Conservation (phyloP, 805 yeast species). For the Pichia paraexigua region DNA sequence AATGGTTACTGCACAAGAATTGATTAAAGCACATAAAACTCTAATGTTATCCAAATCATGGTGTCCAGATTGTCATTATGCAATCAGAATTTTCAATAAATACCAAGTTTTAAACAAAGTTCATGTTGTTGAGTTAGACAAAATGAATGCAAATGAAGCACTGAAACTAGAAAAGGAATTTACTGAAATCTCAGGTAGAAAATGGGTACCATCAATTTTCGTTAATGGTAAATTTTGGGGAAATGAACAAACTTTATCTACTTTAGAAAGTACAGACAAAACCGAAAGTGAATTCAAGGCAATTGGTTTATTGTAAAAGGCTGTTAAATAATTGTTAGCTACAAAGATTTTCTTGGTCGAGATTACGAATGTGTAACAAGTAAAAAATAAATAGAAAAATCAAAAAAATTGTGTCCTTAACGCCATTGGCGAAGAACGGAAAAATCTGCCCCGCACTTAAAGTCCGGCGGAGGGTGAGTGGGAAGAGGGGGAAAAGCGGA, state of each 20-base stretch:
- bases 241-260: slow-evolving; percentile 41
- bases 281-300: slow-evolving; percentile 30
- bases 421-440: background rate
- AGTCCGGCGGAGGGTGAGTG: background rate
- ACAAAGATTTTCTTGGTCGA: too few relatives aligned
- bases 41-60: slow-evolving; percentile 62
- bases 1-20: slow-evolving; percentile 34
- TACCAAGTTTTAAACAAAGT: slow-evolving; percentile 44
- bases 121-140: slow-evolving; percentile 54
- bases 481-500: too few relatives aligned
- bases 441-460: too few relatives aligned
- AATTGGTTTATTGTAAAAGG: slow-evolving; percentile 21
- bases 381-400: too few relatives aligned
- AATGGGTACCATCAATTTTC: slow-evolving; percentile 66
- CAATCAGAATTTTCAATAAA: slow-evolving; percentile 46
- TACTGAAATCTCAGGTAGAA: slow-evolving; percentile 47
- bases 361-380: too few relatives aligned
- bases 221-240: slow-evolving; percentile 54
- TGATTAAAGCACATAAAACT: slow-evolving; percentile 38
- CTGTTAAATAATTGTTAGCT: too few relatives aligned
- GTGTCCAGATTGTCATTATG: slow-evolving; percentile 75
- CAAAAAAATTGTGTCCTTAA: background rate
- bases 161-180: slow-evolving; percentile 45
- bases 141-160: slow-evolving; percentile 44
- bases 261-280: slow-evolving; percentile 28